These are phyloP conservation scores for Phlebiopsis flavidoalba DNA, from an alignment of 768 basidiomycete genomes.

Conservation along the genomic window DNA sequence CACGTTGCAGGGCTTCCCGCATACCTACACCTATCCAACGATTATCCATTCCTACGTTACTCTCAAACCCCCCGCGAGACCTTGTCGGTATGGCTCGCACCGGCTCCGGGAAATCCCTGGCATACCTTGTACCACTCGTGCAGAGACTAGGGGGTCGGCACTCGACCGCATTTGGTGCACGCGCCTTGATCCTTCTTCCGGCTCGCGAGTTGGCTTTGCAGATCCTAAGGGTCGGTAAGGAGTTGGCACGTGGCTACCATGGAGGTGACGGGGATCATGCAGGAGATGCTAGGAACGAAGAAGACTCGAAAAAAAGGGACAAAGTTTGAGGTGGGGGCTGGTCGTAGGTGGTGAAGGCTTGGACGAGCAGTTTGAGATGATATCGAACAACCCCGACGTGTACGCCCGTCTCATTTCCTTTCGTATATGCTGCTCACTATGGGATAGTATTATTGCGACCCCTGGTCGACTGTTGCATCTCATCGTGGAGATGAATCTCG, in stretches of 20 bases:
- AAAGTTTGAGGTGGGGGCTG: constrained; percentile 82
- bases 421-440: constrained; percentile 4
- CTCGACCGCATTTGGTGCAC: constrained; percentile 71
- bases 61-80: constrained; percentile 81
- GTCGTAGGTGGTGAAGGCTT: constrained; percentile 94
- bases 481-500: constrained; percentile 93
- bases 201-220: constrained; percentile 94
- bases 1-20: constrained; percentile 87
- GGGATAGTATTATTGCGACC: constrained; percentile 85
- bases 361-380: constrained; percentile 95
- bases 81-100: constrained; percentile 98
- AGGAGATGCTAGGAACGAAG: constrained; percentile 48
- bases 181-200: constrained; percentile 86
- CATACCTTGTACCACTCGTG: constrained; percentile 90
- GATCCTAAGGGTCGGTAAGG: constrained; percentile 91
- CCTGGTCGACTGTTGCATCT: constrained; percentile 97
- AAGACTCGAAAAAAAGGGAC: constrained; percentile 50
- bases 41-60: constrained; percentile 77
- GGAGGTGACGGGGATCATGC: constrained; percentile 57
- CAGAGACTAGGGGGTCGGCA: constrained; percentile 83
- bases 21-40: constrained; percentile 97
- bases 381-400: constrained; percentile 93
- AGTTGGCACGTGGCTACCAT: constrained; percentile 81
- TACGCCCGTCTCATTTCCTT: constrained; percentile 36
- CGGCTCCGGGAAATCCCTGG: constrained; percentile 95